Evolutionary conservation across 768 basidiomycete species (phyloP).

Genomic region (Sarcodon aspratus): DNA sequence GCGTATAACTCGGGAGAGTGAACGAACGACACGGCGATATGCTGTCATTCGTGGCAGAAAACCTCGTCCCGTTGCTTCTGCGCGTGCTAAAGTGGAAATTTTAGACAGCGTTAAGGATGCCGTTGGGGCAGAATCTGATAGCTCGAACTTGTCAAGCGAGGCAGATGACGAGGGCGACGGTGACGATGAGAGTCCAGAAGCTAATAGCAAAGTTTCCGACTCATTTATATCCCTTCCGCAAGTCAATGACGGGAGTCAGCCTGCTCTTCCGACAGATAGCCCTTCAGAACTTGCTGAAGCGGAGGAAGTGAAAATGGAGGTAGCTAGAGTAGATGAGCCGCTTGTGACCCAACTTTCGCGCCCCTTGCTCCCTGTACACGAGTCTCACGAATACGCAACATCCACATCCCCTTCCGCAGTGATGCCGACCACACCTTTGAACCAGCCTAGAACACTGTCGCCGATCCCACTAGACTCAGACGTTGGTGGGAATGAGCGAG

Average conservation of each 20-base stretch:
- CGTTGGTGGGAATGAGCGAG: slow-evolving; percentile 40
- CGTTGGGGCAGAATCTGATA: slow-evolving; percentile 77
- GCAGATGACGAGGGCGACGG: slow-evolving; percentile 56
- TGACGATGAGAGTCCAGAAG: slow-evolving; percentile 33
- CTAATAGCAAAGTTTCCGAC: slow-evolving; percentile 12
- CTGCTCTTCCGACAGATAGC: neutral
- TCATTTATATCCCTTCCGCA: slow-evolving; percentile 4
- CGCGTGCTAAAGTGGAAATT: slow-evolving; percentile 80
- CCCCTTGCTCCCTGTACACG: neutral
- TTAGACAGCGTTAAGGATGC: slow-evolving; percentile 87
- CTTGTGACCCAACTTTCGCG: neutral
- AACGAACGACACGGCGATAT: slow-evolving; percentile 68
- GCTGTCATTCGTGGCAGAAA: slow-evolving; percentile 79
- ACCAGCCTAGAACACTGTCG: slow-evolving; percentile 8
- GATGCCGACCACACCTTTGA: slow-evolving; percentile 9
- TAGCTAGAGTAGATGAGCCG: neutral
- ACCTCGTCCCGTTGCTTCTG: slow-evolving; percentile 83
- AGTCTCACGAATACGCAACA: slow-evolving; percentile 22
- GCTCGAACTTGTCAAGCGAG: slow-evolving; percentile 54
- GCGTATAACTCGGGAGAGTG: slow-evolving; percentile 63
- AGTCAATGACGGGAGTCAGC: neutral
- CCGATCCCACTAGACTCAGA: slow-evolving; percentile 39
- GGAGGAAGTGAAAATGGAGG: neutral
- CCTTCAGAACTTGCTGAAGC: neutral
- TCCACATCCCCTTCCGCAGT: slow-evolving; percentile 42